A percentile compares a stretch with the other conserved stretches of the same genome.
phyloP scores from a whole-genome alignment of 805 yeast species.

The Jamesozyma lodderae region DNA sequence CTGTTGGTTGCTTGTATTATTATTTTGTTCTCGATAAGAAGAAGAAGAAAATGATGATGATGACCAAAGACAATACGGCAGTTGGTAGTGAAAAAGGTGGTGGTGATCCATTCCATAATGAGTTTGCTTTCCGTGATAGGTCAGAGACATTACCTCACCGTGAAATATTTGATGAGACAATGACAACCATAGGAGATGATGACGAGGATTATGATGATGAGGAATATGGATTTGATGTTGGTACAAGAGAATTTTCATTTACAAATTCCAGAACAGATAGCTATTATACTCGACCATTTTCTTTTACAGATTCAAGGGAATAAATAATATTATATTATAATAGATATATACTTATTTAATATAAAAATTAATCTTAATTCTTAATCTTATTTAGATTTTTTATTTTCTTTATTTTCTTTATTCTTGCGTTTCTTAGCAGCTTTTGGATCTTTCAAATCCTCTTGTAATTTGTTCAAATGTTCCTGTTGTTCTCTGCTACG shows the following conservation, averaged over 20 bases:
- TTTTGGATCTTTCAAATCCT: slow-evolving; percentile 3
- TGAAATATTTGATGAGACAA: too few species aligned
- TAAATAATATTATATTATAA: too few species aligned
- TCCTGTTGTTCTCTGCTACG: slow-evolving; percentile 25
- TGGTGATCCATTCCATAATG: slow-evolving; percentile 5
- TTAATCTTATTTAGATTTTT: not conserved
- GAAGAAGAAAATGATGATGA: not conserved
- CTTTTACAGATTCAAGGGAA: too few species aligned
- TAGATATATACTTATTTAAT: too few species aligned
- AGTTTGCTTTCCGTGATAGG: too few species aligned
- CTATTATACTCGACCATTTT: not conserved
- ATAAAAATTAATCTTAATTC: too few species aligned
- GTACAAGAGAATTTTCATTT: not conserved
- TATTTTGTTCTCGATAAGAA: not conserved
- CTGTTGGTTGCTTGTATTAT: not conserved
- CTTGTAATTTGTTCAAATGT: not conserved
- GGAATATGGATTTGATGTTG: not conserved
- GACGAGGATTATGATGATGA: not conserved
- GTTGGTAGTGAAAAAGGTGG: not conserved
- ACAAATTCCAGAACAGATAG: not conserved
- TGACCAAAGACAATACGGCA: not conserved
- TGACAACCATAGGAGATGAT: too few species aligned
- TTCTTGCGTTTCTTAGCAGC: slow-evolving; percentile 8
- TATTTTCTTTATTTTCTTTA: slow-evolving; percentile 10
- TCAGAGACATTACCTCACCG: too few species aligned